These are phyloP conservation scores for Panicum hallii DNA, from an alignment of 202 grass and related monocot species.

Conservation along the genomic window DNA sequence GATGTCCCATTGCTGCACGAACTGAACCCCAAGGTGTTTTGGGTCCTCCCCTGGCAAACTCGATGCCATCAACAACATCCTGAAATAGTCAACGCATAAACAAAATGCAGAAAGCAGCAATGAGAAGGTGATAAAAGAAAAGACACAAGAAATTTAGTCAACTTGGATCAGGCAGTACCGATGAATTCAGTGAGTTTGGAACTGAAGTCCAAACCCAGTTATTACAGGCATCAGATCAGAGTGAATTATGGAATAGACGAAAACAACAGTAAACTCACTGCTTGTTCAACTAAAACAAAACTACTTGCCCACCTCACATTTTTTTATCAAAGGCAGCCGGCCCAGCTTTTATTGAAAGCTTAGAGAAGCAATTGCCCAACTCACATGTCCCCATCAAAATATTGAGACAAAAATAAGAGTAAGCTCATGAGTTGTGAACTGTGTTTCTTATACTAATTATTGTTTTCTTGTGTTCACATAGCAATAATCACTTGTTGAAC, in stretches of 20 bases:
- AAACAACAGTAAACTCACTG: not conserved
- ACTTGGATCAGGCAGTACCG: not conserved
- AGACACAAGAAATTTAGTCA: not conserved
- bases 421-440: not conserved
- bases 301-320: no score
- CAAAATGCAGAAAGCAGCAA: slow-evolving; percentile 23
- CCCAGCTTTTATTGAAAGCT: no score
- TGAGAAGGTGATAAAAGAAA: not conserved
- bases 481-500: not conserved
- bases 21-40: slow-evolving; percentile 83
- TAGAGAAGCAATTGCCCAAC: no score
- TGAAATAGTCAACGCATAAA: slow-evolving; percentile 49
- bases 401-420: not conserved
- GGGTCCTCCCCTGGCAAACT: slow-evolving; percentile 80
- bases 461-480: not conserved
- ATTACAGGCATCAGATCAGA: not conserved
- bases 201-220: not conserved
- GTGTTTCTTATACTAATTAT: not conserved
- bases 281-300: not conserved
- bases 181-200: not conserved
- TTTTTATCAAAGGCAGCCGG: no score
- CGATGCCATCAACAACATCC: slow-evolving; percentile 87
- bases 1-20: slow-evolving; percentile 83
- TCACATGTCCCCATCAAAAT: not conserved
- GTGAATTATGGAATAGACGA: not conserved